A percentile compares a stretch with the other conserved stretches of the same genome.
phyloP scores from a whole-genome alignment of 2,329 filamentous ascomycete species.

The Aspergillus tamarii region DNA sequence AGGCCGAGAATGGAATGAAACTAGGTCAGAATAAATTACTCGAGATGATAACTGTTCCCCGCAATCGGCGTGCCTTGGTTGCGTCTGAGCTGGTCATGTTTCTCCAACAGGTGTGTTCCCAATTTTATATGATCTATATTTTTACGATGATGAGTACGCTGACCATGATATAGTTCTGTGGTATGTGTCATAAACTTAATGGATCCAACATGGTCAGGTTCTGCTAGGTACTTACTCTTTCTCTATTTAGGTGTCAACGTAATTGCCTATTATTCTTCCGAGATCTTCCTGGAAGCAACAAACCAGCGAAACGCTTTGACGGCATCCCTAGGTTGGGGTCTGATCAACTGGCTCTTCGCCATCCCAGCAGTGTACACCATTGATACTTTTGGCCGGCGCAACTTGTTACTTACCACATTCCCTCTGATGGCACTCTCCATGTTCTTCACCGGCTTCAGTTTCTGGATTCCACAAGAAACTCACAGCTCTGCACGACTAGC shows the following conservation, averaged over 20 bases:
- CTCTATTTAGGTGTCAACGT: constrained; percentile 45
- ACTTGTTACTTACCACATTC: constrained; percentile 66
- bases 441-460: constrained; percentile 57
- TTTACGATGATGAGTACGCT: neutral
- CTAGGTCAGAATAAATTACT: constrained; percentile 55
- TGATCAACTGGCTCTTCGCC: constrained; percentile 68
- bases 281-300: constrained; percentile 50
- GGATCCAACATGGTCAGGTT: neutral
- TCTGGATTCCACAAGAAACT: constrained; percentile 51
- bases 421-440: constrained; percentile 63
- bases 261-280: constrained; percentile 64
- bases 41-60: constrained; percentile 63
- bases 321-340: constrained; percentile 63
- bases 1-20: constrained; percentile 56
- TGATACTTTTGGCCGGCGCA: constrained; percentile 68
- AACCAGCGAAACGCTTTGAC: constrained; percentile 54
- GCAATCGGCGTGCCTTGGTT: constrained; percentile 65
- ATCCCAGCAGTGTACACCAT: constrained; percentile 68
- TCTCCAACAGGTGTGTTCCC: constrained; percentile 60
- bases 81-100: constrained; percentile 69
- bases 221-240: neutral
- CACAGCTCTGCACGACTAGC: constrained; percentile 40
- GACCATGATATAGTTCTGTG: constrained; percentile 43
- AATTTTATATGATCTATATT: neutral
- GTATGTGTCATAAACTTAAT: constrained; percentile 11